A percentile compares a stretch with the other conserved stretches of the same genome.
phyloP scores from a whole-genome alignment of 1,284 basidiomycete genomes.

The Cutaneotrichosporon cutaneum region DNA sequence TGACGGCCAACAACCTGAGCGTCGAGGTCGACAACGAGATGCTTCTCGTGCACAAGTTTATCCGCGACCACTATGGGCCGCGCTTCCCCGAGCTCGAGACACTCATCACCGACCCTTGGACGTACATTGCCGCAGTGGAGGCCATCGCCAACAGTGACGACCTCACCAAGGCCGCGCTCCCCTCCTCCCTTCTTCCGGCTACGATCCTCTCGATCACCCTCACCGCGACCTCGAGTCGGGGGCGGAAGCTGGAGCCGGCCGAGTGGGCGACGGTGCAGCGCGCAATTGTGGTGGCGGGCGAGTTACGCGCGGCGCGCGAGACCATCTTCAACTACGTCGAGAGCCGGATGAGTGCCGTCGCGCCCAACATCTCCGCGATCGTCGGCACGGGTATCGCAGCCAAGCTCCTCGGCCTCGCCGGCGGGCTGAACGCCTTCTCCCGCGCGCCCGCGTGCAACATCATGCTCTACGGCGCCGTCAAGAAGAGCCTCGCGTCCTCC shows the following conservation, averaged over 20 bases:
- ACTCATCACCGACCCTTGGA: slow-evolving; percentile 83
- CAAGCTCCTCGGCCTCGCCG: slow-evolving; percentile 94
- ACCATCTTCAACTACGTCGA: slow-evolving; percentile 99
- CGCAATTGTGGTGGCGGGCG: slow-evolving; percentile 83
- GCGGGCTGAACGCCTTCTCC: slow-evolving; percentile 82
- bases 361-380: slow-evolving; percentile 96
- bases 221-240: slow-evolving; percentile 86
- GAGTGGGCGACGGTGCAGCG: slow-evolving; percentile 79
- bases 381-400: slow-evolving; percentile 97
- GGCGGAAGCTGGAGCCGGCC: slow-evolving; percentile 65
- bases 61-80: slow-evolving; percentile 93
- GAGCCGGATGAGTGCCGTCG: slow-evolving; percentile 95
- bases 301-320: slow-evolving; percentile 82
- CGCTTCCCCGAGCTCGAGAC: slow-evolving; percentile 98
- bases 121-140: slow-evolving; percentile 89
- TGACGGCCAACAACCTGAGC: slow-evolving; percentile 94
- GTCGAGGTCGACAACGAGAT: slow-evolving; percentile 99
- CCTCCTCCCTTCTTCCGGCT: slow-evolving; percentile 80
- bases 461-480: slow-evolving; percentile 90
- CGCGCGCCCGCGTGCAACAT: slow-evolving; percentile 97
- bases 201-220: slow-evolving; percentile 95
- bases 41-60: slow-evolving; percentile 97
- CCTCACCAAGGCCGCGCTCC: slow-evolving; percentile 75
- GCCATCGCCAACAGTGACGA: slow-evolving; percentile 83
- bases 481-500: slow-evolving; percentile 78